Base-by-base conservation (phyloP, 2,329 filamentous ascomycete species). In the Xylariaceae sp. region DNA sequence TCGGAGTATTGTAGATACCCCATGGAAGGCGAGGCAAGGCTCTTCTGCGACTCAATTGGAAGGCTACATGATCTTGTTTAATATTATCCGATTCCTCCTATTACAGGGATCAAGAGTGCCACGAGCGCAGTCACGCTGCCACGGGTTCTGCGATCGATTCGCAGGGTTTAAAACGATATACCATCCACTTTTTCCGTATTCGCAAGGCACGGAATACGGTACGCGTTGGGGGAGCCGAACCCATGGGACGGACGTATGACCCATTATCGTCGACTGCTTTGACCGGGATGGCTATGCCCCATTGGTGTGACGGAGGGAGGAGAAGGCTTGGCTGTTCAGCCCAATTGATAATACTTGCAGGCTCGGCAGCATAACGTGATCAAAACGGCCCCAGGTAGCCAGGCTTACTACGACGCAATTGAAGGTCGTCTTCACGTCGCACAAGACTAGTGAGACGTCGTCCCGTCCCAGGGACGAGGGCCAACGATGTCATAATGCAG, bases 401-500 rank as follows among this genome's bases (percentile, higher is more conserved):
- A n/a, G 32, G 12, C 32, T 37, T 37, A 37, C 32, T 37, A 37
- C 32, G 14, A 37, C 32, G 32, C 14, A 12, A 10, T 37, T 16
- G 9, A 37, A 37, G 9, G 6, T 37, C 32, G 7, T 16, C 32
- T 37, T 16, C 32, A 14, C 32, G 32, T 37, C 32, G 14, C 6
- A 37, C 32, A 37, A 37, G 26, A 37, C 7, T 3, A 37, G 14
- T 14, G 32, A 37, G 12, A 14, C 5, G 26, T 10, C 26, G 26
- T 5, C 26, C 32, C 12, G 7, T 37, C 32, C 32, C 32, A 37
- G 32, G 3, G 14, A 14, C 32, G 6, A 37, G 32, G 32, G 12
- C 32, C 3, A 37, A 37, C 32, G 32, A 58, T 54, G 54, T 62
- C 60, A 62, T 49, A 43, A 29, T 40, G 46, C 44, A 56, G 20